A percentile compares a stretch with the other conserved stretches of the same genome.
These are phyloP conservation scores for Colletotrichum sp. DNA, from an alignment of 2,329 filamentous ascomycete genomes.

Conservation along the genomic window DNA sequence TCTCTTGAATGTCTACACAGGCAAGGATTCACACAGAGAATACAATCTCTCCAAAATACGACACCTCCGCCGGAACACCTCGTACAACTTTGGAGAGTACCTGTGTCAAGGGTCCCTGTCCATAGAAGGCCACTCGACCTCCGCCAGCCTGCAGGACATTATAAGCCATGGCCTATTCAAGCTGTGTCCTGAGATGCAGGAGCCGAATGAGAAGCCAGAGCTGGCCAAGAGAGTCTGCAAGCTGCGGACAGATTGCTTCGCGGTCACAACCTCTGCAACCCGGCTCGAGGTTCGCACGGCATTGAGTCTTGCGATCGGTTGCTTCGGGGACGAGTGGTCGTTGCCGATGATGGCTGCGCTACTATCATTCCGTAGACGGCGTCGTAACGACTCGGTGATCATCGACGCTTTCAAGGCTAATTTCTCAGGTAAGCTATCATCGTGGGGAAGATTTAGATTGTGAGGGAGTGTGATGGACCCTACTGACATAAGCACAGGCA, in stretches of 20 bases:
- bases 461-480: background rate
- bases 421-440: background rate
- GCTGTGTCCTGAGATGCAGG: background rate
- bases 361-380: background rate
- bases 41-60: background rate
- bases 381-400: background rate
- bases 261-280: background rate
- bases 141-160: background rate
- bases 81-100: background rate
- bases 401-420: background rate
- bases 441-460: fast-evolving
- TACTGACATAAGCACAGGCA: background rate
- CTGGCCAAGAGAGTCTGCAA: background rate
- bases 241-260: background rate
- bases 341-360: background rate
- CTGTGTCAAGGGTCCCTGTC: background rate
- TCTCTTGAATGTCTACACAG: background rate
- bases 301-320: background rate
- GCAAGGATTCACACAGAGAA: background rate
- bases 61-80: background rate
- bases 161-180: background rate
- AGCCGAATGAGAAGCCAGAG: background rate
- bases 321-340: background rate
- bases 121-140: background rate
- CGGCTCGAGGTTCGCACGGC: background rate